Evolutionary conservation across 2,329 filamentous ascomycete genomes (phyloP).

Genomic region (Annulohypoxylon truncatum): DNA sequence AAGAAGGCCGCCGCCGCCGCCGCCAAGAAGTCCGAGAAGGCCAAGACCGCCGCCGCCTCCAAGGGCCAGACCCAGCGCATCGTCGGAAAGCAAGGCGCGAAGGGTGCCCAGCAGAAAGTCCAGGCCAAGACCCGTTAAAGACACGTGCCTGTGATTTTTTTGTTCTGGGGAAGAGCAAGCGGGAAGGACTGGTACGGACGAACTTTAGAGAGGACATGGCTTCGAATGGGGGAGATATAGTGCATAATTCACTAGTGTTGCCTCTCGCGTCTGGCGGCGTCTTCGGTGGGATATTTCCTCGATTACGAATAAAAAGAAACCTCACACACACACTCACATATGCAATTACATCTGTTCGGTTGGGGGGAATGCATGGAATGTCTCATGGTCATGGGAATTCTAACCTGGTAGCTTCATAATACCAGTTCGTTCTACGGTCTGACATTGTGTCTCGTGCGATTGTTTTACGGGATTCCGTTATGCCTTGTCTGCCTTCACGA

Average conservation of each 20-base stretch:
- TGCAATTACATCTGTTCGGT: slow-evolving; percentile 41
- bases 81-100: slow-evolving; percentile 96
- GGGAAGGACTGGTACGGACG: slow-evolving; percentile 18
- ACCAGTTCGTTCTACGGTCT: slow-evolving; percentile 49
- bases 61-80: slow-evolving; percentile 85
- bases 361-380: slow-evolving; percentile 46
- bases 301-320: slow-evolving; percentile 41
- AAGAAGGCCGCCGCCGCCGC: slow-evolving; percentile 91
- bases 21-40: slow-evolving; percentile 99
- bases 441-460: not conserved
- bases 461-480: no score
- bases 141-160: not conserved
- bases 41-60: slow-evolving; percentile 84
- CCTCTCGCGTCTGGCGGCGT: slow-evolving; percentile 50
- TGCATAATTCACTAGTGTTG: slow-evolving; percentile 20
- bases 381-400: slow-evolving; percentile 48
- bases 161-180: slow-evolving; percentile 11
- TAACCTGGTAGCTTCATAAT: slow-evolving; percentile 50
- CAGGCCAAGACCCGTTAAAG: slow-evolving; percentile 89
- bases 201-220: slow-evolving; percentile 25
- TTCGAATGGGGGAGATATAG: slow-evolving; percentile 15
- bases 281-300: slow-evolving; percentile 50
- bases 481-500: not conserved
- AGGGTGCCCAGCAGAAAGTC: slow-evolving; percentile 89
- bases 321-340: slow-evolving; percentile 37